phyloP scores from a whole-genome alignment of 768 basidiomycete genomes.

The Leccinellum luteum region DNA sequence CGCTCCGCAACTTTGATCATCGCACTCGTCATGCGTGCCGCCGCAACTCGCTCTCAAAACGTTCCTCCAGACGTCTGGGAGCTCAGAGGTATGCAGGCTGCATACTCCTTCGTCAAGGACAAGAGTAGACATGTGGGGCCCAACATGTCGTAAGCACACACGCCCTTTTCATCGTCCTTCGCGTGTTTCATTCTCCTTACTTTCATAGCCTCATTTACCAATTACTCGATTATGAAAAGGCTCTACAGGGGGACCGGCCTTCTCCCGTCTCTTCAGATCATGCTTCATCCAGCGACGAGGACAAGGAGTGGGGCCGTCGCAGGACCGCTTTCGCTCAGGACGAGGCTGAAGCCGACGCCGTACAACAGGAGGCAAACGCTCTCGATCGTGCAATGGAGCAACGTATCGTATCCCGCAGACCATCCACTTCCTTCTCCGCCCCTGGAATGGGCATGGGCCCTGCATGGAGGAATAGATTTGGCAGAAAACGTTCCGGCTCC shows the following conservation, averaged over 20 bases:
- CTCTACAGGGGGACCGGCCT: conserved; percentile 47
- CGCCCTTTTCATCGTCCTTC: conserved; percentile 22
- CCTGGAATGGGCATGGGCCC: conserved; percentile 67
- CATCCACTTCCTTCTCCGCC: conserved; percentile 61
- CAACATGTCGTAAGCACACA: conserved; percentile 83
- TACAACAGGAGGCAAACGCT: conserved; percentile 76
- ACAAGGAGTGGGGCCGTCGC: conserved; percentile 79
- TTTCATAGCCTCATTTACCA: conserved; percentile 82
- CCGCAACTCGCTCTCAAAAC: conserved; percentile 59
- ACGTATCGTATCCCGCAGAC: conserved; percentile 70
- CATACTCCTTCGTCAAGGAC: conserved; percentile 86
- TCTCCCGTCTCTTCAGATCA: conserved; percentile 55
- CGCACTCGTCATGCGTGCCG: conserved; percentile 92
- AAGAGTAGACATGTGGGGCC: conserved; percentile 88
- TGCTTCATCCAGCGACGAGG: conserved; percentile 59
- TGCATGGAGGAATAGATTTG: conserved; percentile 64
- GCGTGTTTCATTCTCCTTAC: conserved; percentile 21
- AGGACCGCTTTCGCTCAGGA: conserved; percentile 50
- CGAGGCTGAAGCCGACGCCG: conserved; percentile 47
- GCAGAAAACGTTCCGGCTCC: conserved; percentile 71
- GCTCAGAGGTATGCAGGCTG: conserved; percentile 84
- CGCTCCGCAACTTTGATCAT: conserved; percentile 88
- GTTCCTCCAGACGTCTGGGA: conserved; percentile 77
- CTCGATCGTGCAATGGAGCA: conserved; percentile 89
- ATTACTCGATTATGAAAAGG: conserved; percentile 86